phyloP scores from a whole-genome alignment of 2,329 filamentous ascomycete genomes.

The Chaetomium sp. region DNA sequence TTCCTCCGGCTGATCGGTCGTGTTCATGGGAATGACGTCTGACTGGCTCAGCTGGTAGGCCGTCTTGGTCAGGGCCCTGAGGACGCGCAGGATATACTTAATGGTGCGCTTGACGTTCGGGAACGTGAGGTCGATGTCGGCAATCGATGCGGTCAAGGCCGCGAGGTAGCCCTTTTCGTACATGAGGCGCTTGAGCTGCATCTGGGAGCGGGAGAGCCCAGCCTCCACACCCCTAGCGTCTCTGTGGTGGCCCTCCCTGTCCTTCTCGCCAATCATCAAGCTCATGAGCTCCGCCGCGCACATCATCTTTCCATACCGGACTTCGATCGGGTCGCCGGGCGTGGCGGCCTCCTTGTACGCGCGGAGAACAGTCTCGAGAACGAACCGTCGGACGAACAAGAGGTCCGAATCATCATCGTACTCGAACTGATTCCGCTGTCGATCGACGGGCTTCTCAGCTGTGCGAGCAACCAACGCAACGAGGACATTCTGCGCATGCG shows the following conservation, averaged over 20 bases:
- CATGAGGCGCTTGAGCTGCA: slow-evolving; percentile 88
- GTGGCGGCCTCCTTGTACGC: slow-evolving; percentile 82
- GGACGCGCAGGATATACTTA: slow-evolving; percentile 88
- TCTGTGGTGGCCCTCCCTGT: slow-evolving; percentile 47
- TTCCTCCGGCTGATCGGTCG: slow-evolving; percentile 68
- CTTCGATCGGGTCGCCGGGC: slow-evolving; percentile 73
- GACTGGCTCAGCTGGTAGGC: slow-evolving; percentile 79
- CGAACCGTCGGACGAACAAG: slow-evolving; percentile 88
- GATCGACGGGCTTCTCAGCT: slow-evolving; percentile 62
- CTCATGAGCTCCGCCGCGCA: slow-evolving; percentile 87
- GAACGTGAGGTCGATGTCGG: slow-evolving; percentile 92
- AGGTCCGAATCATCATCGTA: slow-evolving; percentile 77
- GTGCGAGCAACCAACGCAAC: slow-evolving; percentile 86
- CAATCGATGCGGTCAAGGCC: slow-evolving; percentile 82
- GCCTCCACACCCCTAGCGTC: slow-evolving; percentile 30
- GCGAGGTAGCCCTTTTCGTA: slow-evolving; percentile 95
- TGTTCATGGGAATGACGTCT: slow-evolving; percentile 65
- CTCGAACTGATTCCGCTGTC: slow-evolving; percentile 50
- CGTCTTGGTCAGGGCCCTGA: slow-evolving; percentile 80
- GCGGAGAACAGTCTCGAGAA: slow-evolving; percentile 85
- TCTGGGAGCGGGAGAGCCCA: slow-evolving; percentile 54
- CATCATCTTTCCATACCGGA: slow-evolving; percentile 81
- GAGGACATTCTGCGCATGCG: slow-evolving; percentile 78
- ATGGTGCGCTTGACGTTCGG: slow-evolving; percentile 88
- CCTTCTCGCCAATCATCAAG: slow-evolving; percentile 78